phyloP scores from a whole-genome alignment of 2,329 filamentous ascomycete genomes.

The Arthrobotrys megalospora region DNA sequence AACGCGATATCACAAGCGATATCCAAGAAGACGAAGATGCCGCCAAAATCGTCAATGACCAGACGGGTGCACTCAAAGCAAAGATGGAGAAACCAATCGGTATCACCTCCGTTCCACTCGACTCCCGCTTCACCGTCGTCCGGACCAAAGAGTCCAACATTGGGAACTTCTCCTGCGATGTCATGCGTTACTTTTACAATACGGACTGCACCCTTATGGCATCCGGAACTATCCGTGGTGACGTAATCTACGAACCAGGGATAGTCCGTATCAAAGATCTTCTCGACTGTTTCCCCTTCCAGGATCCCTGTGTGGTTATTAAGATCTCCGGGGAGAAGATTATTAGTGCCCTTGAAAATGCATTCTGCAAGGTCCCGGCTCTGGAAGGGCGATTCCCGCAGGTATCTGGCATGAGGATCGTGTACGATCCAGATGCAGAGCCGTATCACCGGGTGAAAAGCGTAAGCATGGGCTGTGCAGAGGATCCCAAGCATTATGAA shows the following conservation, averaged over 20 bases:
- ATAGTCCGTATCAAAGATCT: conserved; percentile 83
- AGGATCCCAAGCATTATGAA: conserved; percentile 66
- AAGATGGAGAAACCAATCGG: conserved; percentile 87
- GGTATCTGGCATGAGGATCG: conserved; percentile 11
- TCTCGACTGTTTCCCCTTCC: conserved; percentile 92
- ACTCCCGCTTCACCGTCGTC: conserved; percentile 88
- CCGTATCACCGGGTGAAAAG: conserved; percentile 64
- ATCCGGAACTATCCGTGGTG: conserved; percentile 86
- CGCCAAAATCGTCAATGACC: conserved; percentile 75
- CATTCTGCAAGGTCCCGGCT: conserved; percentile 83
- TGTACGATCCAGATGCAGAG: conserved; percentile 62
- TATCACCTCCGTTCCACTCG: conserved; percentile 84
- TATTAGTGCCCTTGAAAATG: conserved; percentile 85
- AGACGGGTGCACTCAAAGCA: conserved; percentile 81
- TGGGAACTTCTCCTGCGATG: conserved; percentile 90
- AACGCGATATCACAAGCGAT: conserved; percentile 75
- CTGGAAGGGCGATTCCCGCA: conserved; percentile 74
- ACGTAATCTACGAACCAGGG: conserved; percentile 88
- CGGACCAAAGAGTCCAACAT: conserved; percentile 84
- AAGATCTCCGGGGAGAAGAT: conserved; percentile 80
- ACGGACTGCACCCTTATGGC: conserved; percentile 89
- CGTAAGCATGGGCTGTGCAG: conserved; percentile 35
- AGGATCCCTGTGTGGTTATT: conserved; percentile 87
- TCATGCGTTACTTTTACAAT: conserved; percentile 86
- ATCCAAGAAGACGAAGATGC: conserved; percentile 74